Evolutionary conservation across 306 rosid genomes (phyloP).

Genomic region (Macrotyloma uniflorum): DNA sequence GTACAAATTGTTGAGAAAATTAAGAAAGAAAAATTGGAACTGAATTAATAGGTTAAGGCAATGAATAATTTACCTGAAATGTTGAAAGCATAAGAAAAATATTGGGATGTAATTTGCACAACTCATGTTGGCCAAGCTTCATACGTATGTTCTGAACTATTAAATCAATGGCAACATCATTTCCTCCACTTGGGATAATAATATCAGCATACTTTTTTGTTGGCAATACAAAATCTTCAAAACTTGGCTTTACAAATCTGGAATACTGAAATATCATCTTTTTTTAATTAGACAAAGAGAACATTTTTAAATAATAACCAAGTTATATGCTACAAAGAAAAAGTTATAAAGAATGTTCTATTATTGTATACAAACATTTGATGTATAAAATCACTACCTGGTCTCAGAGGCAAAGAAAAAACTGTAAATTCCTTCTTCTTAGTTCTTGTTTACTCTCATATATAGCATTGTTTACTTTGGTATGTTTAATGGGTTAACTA

Average conservation of each 20-base stretch:
- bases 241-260: slow-evolving; percentile 85
- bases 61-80: slow-evolving; percentile 66
- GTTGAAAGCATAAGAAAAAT: slow-evolving; percentile 71
- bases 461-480: background rate
- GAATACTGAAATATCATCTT: slow-evolving; percentile 58
- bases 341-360: background rate
- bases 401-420: background rate
- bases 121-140: slow-evolving; percentile 90
- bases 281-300: background rate
- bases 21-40: too few species aligned
- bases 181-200: slow-evolving; percentile 86
- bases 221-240: slow-evolving; percentile 85
- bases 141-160: slow-evolving; percentile 83
- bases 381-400: background rate
- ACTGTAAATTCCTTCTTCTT: background rate
- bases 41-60: too few species aligned
- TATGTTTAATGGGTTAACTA: background rate
- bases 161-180: slow-evolving; percentile 84
- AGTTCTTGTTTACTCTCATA: background rate
- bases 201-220: slow-evolving; percentile 88
- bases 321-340: background rate
- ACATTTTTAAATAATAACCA: background rate
- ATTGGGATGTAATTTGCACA: slow-evolving; percentile 90
- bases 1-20: too few species aligned
- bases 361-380: background rate